A percentile compares a stretch with the other conserved stretches of the same genome.
These are phyloP conservation scores for Fusarium anguioides DNA, from an alignment of 2,329 filamentous ascomycete genomes.

Conservation along the genomic window DNA sequence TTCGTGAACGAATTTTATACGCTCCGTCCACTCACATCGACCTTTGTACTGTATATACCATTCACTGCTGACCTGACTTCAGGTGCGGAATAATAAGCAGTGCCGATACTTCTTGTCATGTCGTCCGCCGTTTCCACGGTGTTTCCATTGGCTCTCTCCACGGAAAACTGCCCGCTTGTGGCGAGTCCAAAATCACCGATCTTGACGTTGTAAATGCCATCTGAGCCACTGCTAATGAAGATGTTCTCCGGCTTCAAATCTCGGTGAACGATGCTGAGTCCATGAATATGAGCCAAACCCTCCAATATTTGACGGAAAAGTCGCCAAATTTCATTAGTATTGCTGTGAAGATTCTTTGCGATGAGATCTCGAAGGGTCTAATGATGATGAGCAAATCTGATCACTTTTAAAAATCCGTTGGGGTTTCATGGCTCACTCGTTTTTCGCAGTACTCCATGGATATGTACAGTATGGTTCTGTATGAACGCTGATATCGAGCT, in stretches of 20 bases:
- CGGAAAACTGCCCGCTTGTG: constrained; percentile 82
- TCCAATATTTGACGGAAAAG: constrained; percentile 92
- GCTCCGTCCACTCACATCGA: constrained; percentile 72
- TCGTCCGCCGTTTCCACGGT: constrained; percentile 64
- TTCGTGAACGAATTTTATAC: not conserved
- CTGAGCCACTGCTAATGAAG: constrained; percentile 77
- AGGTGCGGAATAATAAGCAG: constrained; percentile 91
- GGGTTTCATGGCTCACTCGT: constrained; percentile 62
- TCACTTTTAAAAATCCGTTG: no score
- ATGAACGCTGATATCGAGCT: constrained; percentile 60
- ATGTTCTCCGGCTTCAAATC: constrained; percentile 98
- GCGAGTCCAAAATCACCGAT: constrained; percentile 97
- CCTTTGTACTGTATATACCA: constrained; percentile 89
- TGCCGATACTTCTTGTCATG: constrained; percentile 78
- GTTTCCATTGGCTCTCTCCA: constrained; percentile 62
- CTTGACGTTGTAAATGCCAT: constrained; percentile 87
- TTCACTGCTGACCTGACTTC: constrained; percentile 82
- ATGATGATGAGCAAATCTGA: constrained; percentile 6
- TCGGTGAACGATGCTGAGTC: constrained; percentile 90
- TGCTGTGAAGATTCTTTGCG: constrained; percentile 76
- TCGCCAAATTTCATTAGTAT: constrained; percentile 85
- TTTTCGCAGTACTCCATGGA: constrained; percentile 99
- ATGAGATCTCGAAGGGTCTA: constrained; percentile 89
- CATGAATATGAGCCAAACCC: constrained; percentile 89
- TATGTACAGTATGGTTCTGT: constrained; percentile 87